Evolutionary conservation across 1,284 basidiomycete genomes (phyloP).

Genomic region (Sporisorium graminicola): DNA sequence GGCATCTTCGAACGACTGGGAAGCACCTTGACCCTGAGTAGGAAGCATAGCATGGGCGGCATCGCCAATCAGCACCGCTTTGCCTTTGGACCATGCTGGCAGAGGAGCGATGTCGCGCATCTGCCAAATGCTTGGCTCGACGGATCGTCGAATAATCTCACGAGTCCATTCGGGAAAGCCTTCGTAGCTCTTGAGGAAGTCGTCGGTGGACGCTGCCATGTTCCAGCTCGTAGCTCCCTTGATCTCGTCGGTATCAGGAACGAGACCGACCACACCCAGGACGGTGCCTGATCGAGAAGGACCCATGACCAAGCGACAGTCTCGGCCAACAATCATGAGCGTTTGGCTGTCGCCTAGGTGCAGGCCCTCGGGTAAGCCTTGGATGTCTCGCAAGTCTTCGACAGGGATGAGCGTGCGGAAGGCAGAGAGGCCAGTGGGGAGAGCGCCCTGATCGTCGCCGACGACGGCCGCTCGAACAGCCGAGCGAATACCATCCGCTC

Average conservation of each 20-base stretch:
- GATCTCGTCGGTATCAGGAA: conserved; percentile 9
- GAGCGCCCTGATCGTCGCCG: conserved; percentile 35
- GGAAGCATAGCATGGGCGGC: conserved; percentile 64
- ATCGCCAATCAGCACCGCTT: conserved; percentile 66
- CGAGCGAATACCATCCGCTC: conserved; percentile 70
- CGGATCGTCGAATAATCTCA: conserved; percentile 74
- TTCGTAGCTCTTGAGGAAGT: conserved; percentile 55
- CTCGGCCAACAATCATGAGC: conserved; percentile 40
- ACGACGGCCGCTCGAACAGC: conserved; percentile 69
- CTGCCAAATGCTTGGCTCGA: conserved; percentile 64
- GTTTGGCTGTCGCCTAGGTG: conserved; percentile 2
- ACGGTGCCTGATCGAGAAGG: conserved; percentile 59
- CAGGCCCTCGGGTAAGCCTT: conserved; percentile 19
- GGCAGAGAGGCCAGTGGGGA: conserved; percentile 59
- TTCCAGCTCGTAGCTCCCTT: conserved; percentile 13
- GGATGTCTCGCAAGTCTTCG: conserved; percentile 38
- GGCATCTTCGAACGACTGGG: conserved; percentile 35
- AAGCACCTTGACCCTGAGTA: conserved; percentile 30
- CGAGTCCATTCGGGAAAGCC: conserved; percentile 56
- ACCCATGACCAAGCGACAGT: conserved; percentile 57
- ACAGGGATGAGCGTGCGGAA: conserved; percentile 60
- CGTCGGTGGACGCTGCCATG: conserved; percentile 5
- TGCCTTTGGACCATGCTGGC: conserved; percentile 57
- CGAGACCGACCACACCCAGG: conserved; percentile 38
- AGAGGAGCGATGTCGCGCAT: conserved; percentile 65